Evolutionary conservation across 2,329 filamentous ascomycete genomes (phyloP).

Genomic region (Onygenales sp.): DNA sequence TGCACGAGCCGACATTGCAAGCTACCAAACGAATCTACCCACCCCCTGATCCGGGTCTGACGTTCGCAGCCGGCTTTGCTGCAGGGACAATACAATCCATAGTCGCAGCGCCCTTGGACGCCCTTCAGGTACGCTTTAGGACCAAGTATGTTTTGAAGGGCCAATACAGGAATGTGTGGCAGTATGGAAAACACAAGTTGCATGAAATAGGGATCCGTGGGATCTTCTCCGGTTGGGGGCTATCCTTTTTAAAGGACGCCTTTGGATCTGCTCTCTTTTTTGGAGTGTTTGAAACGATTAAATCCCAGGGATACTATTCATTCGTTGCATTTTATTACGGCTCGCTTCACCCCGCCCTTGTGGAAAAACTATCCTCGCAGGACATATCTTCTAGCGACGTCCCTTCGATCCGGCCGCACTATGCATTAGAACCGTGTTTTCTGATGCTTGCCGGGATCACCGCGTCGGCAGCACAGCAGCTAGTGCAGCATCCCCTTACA

Average conservation of each 20-base stretch:
- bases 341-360: slow-evolving; percentile 19
- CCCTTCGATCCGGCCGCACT: slow-evolving; percentile 50
- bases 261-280: slow-evolving; percentile 56
- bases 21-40: slow-evolving; percentile 51
- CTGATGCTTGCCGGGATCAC: slow-evolving; percentile 50
- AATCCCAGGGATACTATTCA: slow-evolving; percentile 52
- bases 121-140: slow-evolving; percentile 52
- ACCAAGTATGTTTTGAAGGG: slow-evolving; percentile 50
- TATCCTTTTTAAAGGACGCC: slow-evolving; percentile 51
- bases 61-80: slow-evolving; percentile 50
- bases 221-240: slow-evolving; percentile 53
- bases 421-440: slow-evolving; percentile 53
- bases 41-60: slow-evolving; percentile 43
- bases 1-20: slow-evolving; percentile 50
- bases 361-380: slow-evolving; percentile 20
- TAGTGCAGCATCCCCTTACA: slow-evolving; percentile 49
- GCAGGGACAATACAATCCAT: slow-evolving; percentile 53
- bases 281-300: slow-evolving; percentile 53
- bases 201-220: slow-evolving; percentile 51
- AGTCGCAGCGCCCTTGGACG: slow-evolving; percentile 54
- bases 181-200: slow-evolving; percentile 50
- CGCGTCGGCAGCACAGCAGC: slow-evolving; percentile 50
- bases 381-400: slow-evolving; percentile 24
- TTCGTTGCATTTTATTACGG: slow-evolving; percentile 53
- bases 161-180: slow-evolving; percentile 54